A percentile compares a stretch with the other conserved stretches of the same genome.
Conservation (phyloP, 2,329 filamentous ascomycete species). For the Fusarium nygamai region DNA sequence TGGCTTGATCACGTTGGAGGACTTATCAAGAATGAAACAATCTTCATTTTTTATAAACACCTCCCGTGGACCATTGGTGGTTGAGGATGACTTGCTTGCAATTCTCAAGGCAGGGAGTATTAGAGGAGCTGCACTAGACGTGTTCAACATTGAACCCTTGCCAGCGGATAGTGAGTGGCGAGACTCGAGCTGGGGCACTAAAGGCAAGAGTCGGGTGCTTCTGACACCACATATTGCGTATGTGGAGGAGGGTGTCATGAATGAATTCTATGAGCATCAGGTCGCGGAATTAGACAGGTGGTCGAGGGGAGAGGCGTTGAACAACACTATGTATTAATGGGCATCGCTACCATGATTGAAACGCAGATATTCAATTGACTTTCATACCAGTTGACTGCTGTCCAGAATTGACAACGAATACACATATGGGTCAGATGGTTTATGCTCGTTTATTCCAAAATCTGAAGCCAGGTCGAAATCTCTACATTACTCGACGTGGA, state of each 20-base stretch:
- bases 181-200: not conserved
- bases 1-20: not conserved
- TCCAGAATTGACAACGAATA: no score
- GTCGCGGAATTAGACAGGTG: not conserved
- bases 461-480: rapidly evolving
- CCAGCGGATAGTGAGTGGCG: not conserved
- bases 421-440: no score
- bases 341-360: rapidly evolving
- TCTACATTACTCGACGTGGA: no score
- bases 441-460: no score
- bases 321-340: not conserved
- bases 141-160: not conserved
- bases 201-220: not conserved
- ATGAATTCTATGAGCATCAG: not conserved
- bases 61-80: not conserved
- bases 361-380: no score
- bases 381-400: rapidly evolving
- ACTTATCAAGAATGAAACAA: not conserved
- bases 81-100: not conserved
- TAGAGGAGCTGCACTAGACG: not conserved
- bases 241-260: not conserved
- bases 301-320: not conserved
- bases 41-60: not conserved
- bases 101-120: not conserved
- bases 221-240: not conserved